These are phyloP conservation scores for Mortierella hygrophila DNA, from an alignment of 192 early-diverging fungal genomes.

Conservation along the genomic window DNA sequence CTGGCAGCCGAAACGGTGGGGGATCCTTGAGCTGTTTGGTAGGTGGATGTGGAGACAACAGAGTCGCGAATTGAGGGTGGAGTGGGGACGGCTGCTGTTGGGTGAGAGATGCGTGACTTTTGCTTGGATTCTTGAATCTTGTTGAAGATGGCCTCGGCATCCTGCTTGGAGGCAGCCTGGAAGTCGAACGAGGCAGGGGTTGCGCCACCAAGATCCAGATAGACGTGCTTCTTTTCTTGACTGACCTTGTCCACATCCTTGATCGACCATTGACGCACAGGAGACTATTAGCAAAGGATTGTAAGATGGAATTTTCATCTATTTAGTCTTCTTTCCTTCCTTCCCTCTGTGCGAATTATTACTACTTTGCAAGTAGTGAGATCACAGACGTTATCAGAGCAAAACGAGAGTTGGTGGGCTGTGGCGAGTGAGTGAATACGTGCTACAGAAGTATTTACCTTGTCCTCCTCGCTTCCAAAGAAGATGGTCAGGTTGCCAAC, in stretches of 20 bases:
- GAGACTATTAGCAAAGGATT: slow-evolving; percentile 37
- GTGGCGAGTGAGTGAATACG: not conserved
- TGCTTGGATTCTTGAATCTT: slow-evolving; percentile 69
- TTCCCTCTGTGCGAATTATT: not conserved
- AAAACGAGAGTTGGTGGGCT: not conserved
- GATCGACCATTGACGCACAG: slow-evolving; percentile 71
- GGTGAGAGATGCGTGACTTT: slow-evolving; percentile 64
- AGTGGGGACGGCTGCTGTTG: slow-evolving; percentile 19
- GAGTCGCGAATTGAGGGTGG: slow-evolving; percentile 50
- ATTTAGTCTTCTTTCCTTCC: not conserved
- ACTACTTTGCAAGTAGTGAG: not conserved
- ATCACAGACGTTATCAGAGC: not conserved
- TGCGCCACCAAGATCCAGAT: slow-evolving; percentile 71
- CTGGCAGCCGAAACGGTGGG: slow-evolving; percentile 20
- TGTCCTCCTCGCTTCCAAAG: slow-evolving; percentile 73
- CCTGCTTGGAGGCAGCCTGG: slow-evolving; percentile 69
- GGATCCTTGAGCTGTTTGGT: slow-evolving; percentile 50
- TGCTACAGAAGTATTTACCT: slow-evolving; percentile 35
- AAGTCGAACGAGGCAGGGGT: slow-evolving; percentile 72
- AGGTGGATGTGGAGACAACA: slow-evolving; percentile 47
- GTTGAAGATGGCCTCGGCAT: slow-evolving; percentile 75
- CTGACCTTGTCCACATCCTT: slow-evolving; percentile 71
- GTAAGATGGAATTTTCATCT: not conserved
- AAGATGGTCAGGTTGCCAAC: slow-evolving; percentile 73
- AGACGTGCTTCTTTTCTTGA: slow-evolving; percentile 73